A percentile compares a stretch with the other conserved stretches of the same genome.
Conservation (phyloP, 73 alveolate species). For the Uronychia binucleata region DNA sequence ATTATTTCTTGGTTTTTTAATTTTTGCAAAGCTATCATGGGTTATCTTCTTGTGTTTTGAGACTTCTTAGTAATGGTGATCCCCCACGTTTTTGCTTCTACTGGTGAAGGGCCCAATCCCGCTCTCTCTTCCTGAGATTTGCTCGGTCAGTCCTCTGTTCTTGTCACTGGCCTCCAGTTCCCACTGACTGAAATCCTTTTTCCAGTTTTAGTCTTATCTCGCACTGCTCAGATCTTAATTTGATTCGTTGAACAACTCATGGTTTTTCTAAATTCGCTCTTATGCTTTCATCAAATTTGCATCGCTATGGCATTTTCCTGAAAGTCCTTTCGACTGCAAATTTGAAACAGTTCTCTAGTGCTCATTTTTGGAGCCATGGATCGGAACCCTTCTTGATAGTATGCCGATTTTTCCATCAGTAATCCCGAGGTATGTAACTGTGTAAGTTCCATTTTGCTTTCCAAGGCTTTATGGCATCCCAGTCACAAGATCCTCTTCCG, state of each 20-base stretch:
- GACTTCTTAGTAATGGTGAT: too few relatives aligned
- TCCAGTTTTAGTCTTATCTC: neutral
- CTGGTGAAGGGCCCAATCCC: too few relatives aligned
- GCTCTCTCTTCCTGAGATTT: neutral
- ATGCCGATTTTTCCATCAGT: constrained; percentile 48
- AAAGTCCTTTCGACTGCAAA: neutral
- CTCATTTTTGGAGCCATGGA: neutral
- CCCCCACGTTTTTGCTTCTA: too few relatives aligned
- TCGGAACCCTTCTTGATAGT: constrained; percentile 39
- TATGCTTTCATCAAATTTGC: neutral
- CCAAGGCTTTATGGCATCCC: neutral
- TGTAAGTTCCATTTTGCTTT: neutral
- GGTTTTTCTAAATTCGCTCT: neutral
- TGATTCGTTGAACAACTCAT: neutral
- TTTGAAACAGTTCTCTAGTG: neutral
- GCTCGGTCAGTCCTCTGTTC: neutral
- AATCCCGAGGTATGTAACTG: constrained; percentile 39
- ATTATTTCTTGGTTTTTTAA: too few relatives aligned
- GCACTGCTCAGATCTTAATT: neutral
- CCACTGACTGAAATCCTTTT: neutral
- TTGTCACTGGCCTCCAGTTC: neutral
- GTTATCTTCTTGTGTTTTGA: too few relatives aligned
- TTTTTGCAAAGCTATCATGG: too few relatives aligned
- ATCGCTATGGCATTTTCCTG: neutral
- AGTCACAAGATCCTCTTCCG: too few relatives aligned